Conservation (phyloP, 768 basidiomycete species). For the Suillus alpinus region DNA sequence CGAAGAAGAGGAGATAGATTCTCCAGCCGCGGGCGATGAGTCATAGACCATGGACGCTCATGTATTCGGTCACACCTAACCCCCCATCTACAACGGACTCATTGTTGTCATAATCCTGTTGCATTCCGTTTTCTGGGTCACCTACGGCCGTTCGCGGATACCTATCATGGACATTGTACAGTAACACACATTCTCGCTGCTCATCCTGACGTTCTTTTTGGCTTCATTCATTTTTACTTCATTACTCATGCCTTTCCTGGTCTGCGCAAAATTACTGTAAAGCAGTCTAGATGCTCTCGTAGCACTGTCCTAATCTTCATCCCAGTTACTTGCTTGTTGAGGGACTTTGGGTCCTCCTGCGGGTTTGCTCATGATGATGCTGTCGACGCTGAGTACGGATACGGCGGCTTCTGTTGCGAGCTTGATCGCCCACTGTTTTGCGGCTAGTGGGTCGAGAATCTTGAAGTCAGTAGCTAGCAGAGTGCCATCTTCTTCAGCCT, state of each 20-base stretch:
- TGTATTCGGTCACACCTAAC: constrained; percentile 10
- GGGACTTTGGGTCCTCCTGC: constrained; percentile 42
- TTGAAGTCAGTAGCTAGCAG: constrained; percentile 56
- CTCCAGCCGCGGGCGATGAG: constrained; percentile 21
- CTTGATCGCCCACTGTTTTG: constrained; percentile 86
- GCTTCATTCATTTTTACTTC: constrained; percentile 9
- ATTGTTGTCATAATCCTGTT: constrained; percentile 22
- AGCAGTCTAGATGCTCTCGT: constrained; percentile 14
- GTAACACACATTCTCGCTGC: constrained; percentile 8
- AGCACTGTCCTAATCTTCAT: constrained; percentile 52
- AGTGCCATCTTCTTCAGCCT: constrained; percentile 82
- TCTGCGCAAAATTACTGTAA: constrained; percentile 25
- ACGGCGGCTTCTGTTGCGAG: constrained; percentile 92
- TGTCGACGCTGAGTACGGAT: constrained; percentile 91
- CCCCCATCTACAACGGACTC: constrained; percentile 14
- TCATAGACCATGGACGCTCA: constrained; percentile 11
- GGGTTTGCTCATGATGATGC: constrained; percentile 95
- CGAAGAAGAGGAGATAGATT: constrained; percentile 46
- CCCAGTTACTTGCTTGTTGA: constrained; percentile 86
- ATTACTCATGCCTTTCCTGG: constrained; percentile 21
- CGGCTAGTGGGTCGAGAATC: constrained; percentile 85
- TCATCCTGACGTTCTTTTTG: constrained; percentile 2
- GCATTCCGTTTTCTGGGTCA: constrained; percentile 1
- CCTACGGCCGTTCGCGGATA: constrained; percentile 13
- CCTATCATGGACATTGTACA: constrained; percentile 35